A percentile compares a stretch with the other conserved stretches of the same genome.
Conservation (phyloP, 306 rosid species). For the Cicer judaicum region DNA sequence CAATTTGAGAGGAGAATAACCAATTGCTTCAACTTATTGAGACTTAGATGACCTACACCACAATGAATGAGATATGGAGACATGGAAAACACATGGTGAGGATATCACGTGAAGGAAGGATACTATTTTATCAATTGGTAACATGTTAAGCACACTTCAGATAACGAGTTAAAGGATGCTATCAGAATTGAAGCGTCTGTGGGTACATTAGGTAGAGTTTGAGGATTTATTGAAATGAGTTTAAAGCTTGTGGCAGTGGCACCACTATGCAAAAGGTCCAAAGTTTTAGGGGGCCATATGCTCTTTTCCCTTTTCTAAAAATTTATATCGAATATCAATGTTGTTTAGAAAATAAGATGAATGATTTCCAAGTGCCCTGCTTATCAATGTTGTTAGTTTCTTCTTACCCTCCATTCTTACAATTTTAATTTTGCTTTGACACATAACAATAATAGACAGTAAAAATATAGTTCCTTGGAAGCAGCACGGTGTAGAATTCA, state of each 20-base stretch:
- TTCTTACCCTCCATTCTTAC: conserved; percentile 11
- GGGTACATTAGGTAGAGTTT: not conserved
- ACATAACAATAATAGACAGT: conserved; percentile 11
- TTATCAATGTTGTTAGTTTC: not conserved
- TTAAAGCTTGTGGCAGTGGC: not conserved
- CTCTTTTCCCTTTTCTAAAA: not conserved
- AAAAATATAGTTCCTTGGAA: conserved; percentile 7
- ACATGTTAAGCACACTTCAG: not conserved
- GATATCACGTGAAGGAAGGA: conserved; percentile 1
- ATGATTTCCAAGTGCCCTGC: conserved; percentile 6
- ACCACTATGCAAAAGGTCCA: conserved; percentile 24
- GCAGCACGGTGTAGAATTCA: conserved; percentile 20
- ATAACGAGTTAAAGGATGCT: conserved; percentile 19
- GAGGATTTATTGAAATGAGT: conserved; percentile 23
- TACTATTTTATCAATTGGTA: not conserved
- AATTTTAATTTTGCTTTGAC: conserved; percentile 8
- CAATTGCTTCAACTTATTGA: not conserved
- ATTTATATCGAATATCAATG: not conserved
- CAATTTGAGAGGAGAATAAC: not conserved
- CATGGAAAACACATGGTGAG: not conserved
- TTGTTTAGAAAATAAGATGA: conserved; percentile 28
- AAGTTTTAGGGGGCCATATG: not conserved
- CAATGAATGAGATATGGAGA: not conserved
- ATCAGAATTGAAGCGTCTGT: not conserved
- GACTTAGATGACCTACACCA: not conserved